A percentile compares a stretch with the other conserved stretches of the same genome.
phyloP scores from a whole-genome alignment of 331 rosid genomes.

The Quercus tomentella region DNA sequence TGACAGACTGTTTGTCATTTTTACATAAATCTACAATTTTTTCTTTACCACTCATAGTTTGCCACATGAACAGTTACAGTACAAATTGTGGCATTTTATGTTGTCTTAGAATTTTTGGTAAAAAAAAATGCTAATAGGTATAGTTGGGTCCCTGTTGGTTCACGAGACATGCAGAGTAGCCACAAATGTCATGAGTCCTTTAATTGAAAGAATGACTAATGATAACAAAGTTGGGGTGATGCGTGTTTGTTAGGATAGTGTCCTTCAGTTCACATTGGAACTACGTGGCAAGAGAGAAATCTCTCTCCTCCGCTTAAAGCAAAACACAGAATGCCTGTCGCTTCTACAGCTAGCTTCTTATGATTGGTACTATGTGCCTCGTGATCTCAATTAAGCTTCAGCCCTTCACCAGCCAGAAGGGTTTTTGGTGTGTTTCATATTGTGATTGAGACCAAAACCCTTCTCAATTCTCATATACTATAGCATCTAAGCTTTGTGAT shows the following conservation, averaged over 20 bases:
- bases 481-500: neutral
- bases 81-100: too few species aligned
- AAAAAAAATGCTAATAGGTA: conserved; percentile 19
- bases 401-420: too few species aligned
- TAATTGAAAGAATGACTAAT: neutral
- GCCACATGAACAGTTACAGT: fast-evolving
- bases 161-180: conserved; percentile 53
- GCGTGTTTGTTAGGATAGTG: neutral
- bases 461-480: too few species aligned
- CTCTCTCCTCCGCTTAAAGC: too few species aligned
- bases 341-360: conserved; percentile 6
- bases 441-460: too few species aligned
- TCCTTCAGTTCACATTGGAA: neutral
- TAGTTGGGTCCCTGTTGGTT: conserved; percentile 41
- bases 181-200: conserved; percentile 21
- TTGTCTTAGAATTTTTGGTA: neutral
- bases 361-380: neutral
- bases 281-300: neutral
- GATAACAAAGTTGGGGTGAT: neutral
- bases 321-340: too few species aligned
- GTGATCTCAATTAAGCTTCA: too few species aligned
- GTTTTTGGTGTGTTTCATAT: too few species aligned
- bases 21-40: too few species aligned
- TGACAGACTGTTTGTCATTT: fast-evolving
- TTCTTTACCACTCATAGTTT: fast-evolving